Percentiles rank a stretch among this genome's conserved stretches.
These are phyloP conservation scores for Microsporum canis DNA, from an alignment of 2,329 filamentous ascomycete species.

Conservation along the genomic window DNA sequence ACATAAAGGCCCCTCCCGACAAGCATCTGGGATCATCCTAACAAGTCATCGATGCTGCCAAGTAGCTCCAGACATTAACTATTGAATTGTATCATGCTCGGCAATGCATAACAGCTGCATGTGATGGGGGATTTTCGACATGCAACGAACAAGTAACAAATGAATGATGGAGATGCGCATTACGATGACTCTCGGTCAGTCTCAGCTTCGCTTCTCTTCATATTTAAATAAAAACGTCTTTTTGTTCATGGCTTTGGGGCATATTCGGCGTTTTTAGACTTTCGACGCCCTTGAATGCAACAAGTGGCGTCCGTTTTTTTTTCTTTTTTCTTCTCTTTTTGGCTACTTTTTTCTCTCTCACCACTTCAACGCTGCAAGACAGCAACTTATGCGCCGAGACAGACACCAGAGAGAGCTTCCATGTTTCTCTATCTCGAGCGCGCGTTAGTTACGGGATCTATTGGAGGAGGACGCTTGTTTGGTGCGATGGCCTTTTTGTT, in stretches of 20 bases:
- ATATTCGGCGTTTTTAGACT: not conserved
- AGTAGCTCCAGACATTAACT: not conserved
- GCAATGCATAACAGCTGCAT: not conserved
- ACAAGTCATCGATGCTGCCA: not conserved
- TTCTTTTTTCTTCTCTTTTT: not conserved
- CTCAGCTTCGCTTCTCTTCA: not conserved
- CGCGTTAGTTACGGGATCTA: not conserved
- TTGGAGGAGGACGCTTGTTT: not conserved
- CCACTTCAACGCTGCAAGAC: not conserved
- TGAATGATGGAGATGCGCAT: not conserved
- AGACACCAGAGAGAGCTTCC: not conserved
- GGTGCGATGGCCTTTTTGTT: constrained; percentile 4
- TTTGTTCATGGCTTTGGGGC: not conserved
- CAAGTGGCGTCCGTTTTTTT: not conserved
- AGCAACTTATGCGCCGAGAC: not conserved
- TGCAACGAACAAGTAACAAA: not conserved
- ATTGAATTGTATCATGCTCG: constrained; percentile 1
- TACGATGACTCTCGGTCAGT: not conserved
- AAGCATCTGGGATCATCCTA: not conserved
- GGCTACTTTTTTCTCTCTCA: not conserved
- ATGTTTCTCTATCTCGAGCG: not conserved
- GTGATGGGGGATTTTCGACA: not conserved
- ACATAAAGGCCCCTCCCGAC: not conserved
- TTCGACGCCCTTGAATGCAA: not conserved
- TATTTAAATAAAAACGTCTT: no score